phyloP scores from a whole-genome alignment of 2,329 filamentous ascomycete genomes.

The Talaromyces sp. region DNA sequence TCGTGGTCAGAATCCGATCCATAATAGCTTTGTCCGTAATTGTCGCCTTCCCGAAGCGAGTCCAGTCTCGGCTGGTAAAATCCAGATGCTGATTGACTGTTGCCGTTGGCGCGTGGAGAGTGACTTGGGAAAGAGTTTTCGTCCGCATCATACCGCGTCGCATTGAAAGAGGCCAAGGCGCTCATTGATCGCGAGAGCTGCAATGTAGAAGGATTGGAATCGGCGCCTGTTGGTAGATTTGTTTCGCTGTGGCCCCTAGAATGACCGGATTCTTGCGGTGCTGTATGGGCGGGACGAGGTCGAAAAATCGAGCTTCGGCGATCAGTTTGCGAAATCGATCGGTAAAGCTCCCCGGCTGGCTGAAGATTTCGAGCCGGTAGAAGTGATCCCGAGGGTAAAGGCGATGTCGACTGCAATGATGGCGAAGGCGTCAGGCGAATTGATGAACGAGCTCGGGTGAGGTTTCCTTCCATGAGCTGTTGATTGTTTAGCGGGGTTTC shows the following conservation, averaged over 20 bases:
- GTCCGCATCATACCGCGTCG: slow-evolving; percentile 25
- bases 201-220: slow-evolving; percentile 23
- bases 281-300: slow-evolving; percentile 32
- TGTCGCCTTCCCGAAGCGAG: slow-evolving; percentile 51
- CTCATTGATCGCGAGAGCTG: slow-evolving; percentile 58
- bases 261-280: slow-evolving; percentile 44
- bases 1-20: background rate
- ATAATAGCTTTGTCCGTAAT: slow-evolving; percentile 1
- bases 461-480: slow-evolving; percentile 89
- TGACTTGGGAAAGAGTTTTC: slow-evolving; percentile 31
- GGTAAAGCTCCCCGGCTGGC: slow-evolving; percentile 37
- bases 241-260: slow-evolving; percentile 60
- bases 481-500: slow-evolving; percentile 13
- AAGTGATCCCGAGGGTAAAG: slow-evolving; percentile 17
- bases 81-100: slow-evolving; percentile 33
- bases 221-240: slow-evolving; percentile 40
- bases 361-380: slow-evolving; percentile 31
- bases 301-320: slow-evolving; percentile 43
- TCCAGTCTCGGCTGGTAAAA: slow-evolving; percentile 46
- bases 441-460: slow-evolving; percentile 70
- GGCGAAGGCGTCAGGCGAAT: slow-evolving; percentile 50
- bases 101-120: slow-evolving; percentile 26
- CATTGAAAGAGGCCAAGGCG: slow-evolving; percentile 42
- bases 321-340: slow-evolving; percentile 36
- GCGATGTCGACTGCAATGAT: slow-evolving; percentile 43